Base-by-base conservation (phyloP, 345 rosid genomes). In the Fremontodendron californicum region DNA sequence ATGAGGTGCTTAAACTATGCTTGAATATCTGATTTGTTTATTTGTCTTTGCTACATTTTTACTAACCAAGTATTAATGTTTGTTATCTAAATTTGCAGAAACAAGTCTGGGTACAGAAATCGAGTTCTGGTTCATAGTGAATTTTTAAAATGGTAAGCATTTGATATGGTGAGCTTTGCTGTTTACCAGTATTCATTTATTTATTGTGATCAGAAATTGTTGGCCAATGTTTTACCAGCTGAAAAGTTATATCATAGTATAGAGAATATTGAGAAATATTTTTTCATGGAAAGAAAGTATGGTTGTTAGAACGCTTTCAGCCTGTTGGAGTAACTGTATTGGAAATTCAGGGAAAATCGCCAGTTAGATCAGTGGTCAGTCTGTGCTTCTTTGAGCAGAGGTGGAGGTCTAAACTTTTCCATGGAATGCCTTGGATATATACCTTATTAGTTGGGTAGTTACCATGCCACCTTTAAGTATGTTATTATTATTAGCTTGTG, bases 41-140 rank as follows among this genome's bases (percentile, higher is more conserved):
- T 27, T 27, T 27, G 19, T 61, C 9, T 71, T 71, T 57, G 46
- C 67, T 10, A 1, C 31, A 48, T 52, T 55, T 46, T 35, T 27
- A 54, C 74, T 52, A 21, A 64, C 60, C 67, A 10, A 67, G 31
- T 7, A 58, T 25, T 73, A 35, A 62, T 49, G 13, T 71, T 6
- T n/a, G 1, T 52, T 73, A 12, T 18, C 29, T 80, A 45, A 60
- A 48, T 72, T 77, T 81, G 82, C 84, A 89, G 93, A 89, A 87
- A 80, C 90, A 84, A 81, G 85, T 89, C 8, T 89, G 93, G 93
- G 93, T 89, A 75, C 93, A 87, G 78, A 89, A 89, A 84, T 83
- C 88, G 21, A 78, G 85, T 79, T 85, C 87, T 19, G 89, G 86
- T 71, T 77, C 84, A 72, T 85, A 81, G 79, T 46, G 78, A 74